Base-by-base conservation (phyloP, 495 filamentous ascomycete species). In the Podospora appendiculata region DNA sequence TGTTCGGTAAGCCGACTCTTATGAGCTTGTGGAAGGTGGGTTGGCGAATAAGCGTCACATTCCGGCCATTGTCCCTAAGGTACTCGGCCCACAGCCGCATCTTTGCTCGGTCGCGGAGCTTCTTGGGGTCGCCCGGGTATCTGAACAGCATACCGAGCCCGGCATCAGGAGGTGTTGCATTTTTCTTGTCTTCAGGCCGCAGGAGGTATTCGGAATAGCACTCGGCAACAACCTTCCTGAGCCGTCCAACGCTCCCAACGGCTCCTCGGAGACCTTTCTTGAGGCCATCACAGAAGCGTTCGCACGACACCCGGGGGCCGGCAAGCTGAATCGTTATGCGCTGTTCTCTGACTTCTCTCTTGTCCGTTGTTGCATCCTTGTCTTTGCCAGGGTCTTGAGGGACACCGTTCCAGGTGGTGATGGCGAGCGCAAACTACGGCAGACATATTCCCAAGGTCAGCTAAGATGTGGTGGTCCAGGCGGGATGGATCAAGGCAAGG, bases 61-160 rank as follows among this genome's bases (percentile, higher is more conserved):
- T 97, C 41, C 93, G 86, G 44, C 93, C 93, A 60, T 97, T 96
- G 65, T 97, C 94, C 72, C 89, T 77, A 44, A 98, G 76, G 68
- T 98, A 97, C 74, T 98, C 93, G 42, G 85, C 85, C 93, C 93
- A 98, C 18, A 98, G 67, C 48, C 93, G 79, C 88, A 98, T 97
- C 76, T 98, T 98, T 59, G 90, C 95, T 40, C 89, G 78, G 71
- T 98, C 94, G 58, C 93, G 79, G 39, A 96, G 78, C 69, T 97
- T 97, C 56, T 87, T 87, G n/a, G 89, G 84, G 76, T 98, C 92
- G 35, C 93, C 93, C 5, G 93, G 93, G 67, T 97, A 98, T 60
- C 86, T 84, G 71, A 96, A 98, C 8, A 92, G 67, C 81, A 92
- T 87, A 32, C 93, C 93, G 50, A 98, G 72, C 7, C 93, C 93